These are phyloP conservation scores for Peronospora destructor DNA, from an alignment of 352 stramenopile species.

Conservation along the genomic window DNA sequence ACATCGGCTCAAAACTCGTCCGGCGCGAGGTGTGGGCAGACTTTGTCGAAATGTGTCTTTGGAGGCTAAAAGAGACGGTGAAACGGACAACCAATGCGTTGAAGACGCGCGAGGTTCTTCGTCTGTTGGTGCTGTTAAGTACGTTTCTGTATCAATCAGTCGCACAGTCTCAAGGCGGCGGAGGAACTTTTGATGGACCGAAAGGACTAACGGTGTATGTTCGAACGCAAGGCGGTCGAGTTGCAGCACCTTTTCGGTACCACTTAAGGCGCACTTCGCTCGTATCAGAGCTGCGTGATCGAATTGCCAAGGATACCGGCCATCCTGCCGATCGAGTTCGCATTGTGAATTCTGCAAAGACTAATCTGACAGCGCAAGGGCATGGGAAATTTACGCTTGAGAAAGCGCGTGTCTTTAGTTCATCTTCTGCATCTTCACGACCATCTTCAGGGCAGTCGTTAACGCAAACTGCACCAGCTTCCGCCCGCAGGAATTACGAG, in stretches of 20 bases:
- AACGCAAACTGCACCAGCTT: slow-evolving; percentile 23
- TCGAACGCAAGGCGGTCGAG: slow-evolving; percentile 55
- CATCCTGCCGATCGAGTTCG: slow-evolving; percentile 58
- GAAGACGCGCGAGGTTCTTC: slow-evolving; percentile 32
- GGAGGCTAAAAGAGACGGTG: slow-evolving; percentile 34
- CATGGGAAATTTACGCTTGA: slow-evolving; percentile 67
- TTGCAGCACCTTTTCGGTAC: slow-evolving; percentile 55
- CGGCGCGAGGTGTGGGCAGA: slow-evolving; percentile 62
- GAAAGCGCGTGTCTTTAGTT: slow-evolving; percentile 49
- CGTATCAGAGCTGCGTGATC: slow-evolving; percentile 54
- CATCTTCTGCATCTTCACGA: slow-evolving; percentile 6
- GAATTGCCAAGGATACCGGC: slow-evolving; percentile 53
- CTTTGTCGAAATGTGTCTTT: slow-evolving; percentile 48
- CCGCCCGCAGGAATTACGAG: slow-evolving; percentile 21
- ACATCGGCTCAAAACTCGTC: slow-evolving; percentile 62
- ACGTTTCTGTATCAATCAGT: slow-evolving; percentile 71
- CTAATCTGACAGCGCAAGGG: slow-evolving; percentile 57
- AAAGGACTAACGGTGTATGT: slow-evolving; percentile 66
- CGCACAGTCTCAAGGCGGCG: slow-evolving; percentile 27
- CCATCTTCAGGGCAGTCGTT: slow-evolving; percentile 21
- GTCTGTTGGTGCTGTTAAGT: slow-evolving; percentile 59
- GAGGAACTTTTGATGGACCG: slow-evolving; percentile 29
- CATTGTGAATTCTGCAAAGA: slow-evolving; percentile 64
- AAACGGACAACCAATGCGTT: slow-evolving; percentile 21
- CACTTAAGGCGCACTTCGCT: slow-evolving; percentile 48